These are phyloP conservation scores for Trapa bicornis DNA, from an alignment of 345 rosid genomes.

Conservation along the genomic window DNA sequence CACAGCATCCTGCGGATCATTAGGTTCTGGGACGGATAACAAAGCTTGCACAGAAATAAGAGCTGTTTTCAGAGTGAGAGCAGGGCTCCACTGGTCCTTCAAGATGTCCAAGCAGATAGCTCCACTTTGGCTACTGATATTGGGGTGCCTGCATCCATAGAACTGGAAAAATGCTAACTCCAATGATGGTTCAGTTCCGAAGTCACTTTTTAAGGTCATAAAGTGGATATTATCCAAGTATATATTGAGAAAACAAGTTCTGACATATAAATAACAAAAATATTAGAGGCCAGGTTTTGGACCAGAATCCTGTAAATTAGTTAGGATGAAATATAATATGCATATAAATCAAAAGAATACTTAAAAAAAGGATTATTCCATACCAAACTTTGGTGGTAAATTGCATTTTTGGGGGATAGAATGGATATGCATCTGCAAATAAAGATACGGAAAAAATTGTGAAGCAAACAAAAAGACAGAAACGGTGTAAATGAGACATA, in stretches of 20 bases:
- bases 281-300: neutral
- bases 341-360: neutral
- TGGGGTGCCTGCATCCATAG: constrained; percentile 72
- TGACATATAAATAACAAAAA: neutral
- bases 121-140: constrained; percentile 97
- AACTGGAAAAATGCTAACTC: neutral
- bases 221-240: neutral
- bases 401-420: constrained; percentile 99
- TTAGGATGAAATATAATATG: neutral
- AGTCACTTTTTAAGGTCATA: neutral
- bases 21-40: constrained; percentile 86
- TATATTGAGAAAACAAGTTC: neutral
- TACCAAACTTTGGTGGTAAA: constrained; percentile 97
- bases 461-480: neutral
- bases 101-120: constrained; percentile 95
- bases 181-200: neutral
- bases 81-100: constrained; percentile 99
- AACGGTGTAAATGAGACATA: neutral
- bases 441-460: neutral
- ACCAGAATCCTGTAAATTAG: neutral
- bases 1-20: constrained; percentile 98
- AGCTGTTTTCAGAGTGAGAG: constrained; percentile 93
- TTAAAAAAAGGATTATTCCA: constrained; percentile 14
- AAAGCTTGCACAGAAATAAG: constrained; percentile 93
- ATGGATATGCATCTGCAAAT: constrained; percentile 91